Base-by-base conservation (phyloP, 129 eudicot species). In the Kitagawia praeruptora region DNA sequence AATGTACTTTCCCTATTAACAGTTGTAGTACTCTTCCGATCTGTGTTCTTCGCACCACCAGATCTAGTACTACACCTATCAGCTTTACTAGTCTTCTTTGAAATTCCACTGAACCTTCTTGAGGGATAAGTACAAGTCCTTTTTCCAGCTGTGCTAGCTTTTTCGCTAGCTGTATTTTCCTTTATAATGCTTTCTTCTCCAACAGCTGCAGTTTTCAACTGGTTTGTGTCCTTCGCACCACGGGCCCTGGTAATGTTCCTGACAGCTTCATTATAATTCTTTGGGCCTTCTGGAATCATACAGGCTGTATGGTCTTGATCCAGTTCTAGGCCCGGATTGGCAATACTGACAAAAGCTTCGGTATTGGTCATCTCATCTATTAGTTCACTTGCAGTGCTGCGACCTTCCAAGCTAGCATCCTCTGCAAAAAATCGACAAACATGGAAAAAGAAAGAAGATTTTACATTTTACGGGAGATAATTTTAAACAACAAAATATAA, bases 11-110 rank as follows among this genome's bases (percentile, higher is more conserved):
- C 79, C 75, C 41, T 40, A 27, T 49, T 44, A 63, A 46, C 34
- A 48, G 45, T 71, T 77, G 70, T 76, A 77, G 6, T 48, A 31
- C 38, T 75, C 67, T 38, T 39, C 48, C 67, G 2, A 8, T 46
- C 31, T 71, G 71, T 76, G 31, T 75, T 56, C 19, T 75, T 74
- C 39, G 75, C 58, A 64, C 69, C 38, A 61, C 54, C 64, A 74
- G 41, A 56, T 8, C 56, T 51, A 78, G 49, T 13, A 34, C 66
- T 51, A 34, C 38, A 49, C 39, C 49, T 38, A 15, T 34, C 23
- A 21, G 78, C 25, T 76, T 74, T 82, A 45, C 72, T 11, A n/a
- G 47, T 76, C 85, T 80, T 75, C 23, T 71, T 66, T 53, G 9
- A 48, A 61, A 67, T 84, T 82, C 64, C 37, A 44, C 48, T 31